Conservation (phyloP, 148 eudicot genomes). For the Pouteria glomerata region DNA sequence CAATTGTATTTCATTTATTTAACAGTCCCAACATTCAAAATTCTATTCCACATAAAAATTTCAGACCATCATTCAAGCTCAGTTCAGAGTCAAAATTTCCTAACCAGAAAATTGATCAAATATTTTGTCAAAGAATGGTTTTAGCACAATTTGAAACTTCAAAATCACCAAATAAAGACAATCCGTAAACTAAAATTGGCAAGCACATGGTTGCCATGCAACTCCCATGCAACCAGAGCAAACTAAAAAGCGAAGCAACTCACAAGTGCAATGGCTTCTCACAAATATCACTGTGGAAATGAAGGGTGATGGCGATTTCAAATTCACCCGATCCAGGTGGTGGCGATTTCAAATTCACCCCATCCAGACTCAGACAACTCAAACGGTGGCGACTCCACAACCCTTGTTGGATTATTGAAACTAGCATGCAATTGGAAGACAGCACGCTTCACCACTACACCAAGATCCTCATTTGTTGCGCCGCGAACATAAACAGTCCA, state of each 20-base stretch:
- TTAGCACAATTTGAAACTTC: neutral
- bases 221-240: neutral
- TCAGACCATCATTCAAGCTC: neutral
- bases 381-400: slow-evolving; percentile 73
- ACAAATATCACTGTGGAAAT: slow-evolving; percentile 73
- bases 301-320: slow-evolving; percentile 80
- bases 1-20: too few species aligned
- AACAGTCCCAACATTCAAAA: too few species aligned
- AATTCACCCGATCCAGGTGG: slow-evolving; percentile 99
- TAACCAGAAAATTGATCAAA: neutral
- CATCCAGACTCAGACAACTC: slow-evolving; percentile 86
- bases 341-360: slow-evolving; percentile 94
- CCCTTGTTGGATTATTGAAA: slow-evolving; percentile 78
- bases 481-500: slow-evolving; percentile 72
- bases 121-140: neutral
- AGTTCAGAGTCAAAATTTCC: neutral
- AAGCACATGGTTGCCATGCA: neutral
- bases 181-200: neutral
- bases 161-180: neutral
- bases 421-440: slow-evolving; percentile 92
- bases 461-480: slow-evolving; percentile 61
- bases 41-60: too few species aligned
- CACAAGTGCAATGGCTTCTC: slow-evolving; percentile 81
- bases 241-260: slow-evolving; percentile 28
- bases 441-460: slow-evolving; percentile 64